Conservation (phyloP, 2,329 filamentous ascomycete genomes). For the Cladosporium austrohemisphaericum region DNA sequence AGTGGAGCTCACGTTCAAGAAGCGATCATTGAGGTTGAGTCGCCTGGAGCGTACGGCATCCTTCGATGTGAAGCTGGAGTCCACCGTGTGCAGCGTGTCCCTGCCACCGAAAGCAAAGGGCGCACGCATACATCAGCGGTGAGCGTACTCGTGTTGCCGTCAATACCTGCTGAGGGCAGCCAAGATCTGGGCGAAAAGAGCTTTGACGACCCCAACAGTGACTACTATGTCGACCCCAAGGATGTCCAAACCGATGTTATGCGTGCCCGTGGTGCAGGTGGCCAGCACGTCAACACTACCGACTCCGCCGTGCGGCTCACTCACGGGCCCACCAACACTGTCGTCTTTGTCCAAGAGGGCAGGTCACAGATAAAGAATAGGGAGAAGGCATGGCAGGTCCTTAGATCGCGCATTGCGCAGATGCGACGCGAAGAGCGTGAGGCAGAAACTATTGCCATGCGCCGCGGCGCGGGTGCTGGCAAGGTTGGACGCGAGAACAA, state of each 20-base stretch:
- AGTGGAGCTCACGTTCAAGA: constrained; percentile 72
- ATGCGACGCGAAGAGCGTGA: constrained; percentile 76
- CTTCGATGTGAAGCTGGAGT: constrained; percentile 89
- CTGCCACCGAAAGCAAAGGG: constrained; percentile 84
- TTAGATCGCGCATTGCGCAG: constrained; percentile 79
- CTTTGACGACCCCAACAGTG: constrained; percentile 78
- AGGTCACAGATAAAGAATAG: constrained; percentile 88
- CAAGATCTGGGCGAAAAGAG: constrained; percentile 53
- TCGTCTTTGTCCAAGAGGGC: constrained; percentile 88
- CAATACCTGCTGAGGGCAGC: constrained; percentile 59
- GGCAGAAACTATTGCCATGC: constrained; percentile 68
- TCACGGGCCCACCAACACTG: constrained; percentile 79
- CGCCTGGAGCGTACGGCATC: constrained; percentile 71
- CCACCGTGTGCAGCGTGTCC: constrained; percentile 90
- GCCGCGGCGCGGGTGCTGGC: constrained; percentile 73
- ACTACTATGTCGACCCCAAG: constrained; percentile 82
- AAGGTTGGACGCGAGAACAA: constrained; percentile 89
- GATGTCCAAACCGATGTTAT: constrained; percentile 86
- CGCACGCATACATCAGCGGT: constrained; percentile 91
- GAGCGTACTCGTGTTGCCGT: constrained; percentile 86
- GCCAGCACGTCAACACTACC: constrained; percentile 98
- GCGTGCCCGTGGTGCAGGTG: constrained; percentile 85
- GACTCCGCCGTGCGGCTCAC: constrained; percentile 93
- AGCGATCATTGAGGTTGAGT: constrained; percentile 79
- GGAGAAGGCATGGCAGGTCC: constrained; percentile 77